Evolutionary conservation across 441 rosid genomes (phyloP), one percentile per base, ranked within the genome.

Genomic region (Isatis lusitanica): DNA sequence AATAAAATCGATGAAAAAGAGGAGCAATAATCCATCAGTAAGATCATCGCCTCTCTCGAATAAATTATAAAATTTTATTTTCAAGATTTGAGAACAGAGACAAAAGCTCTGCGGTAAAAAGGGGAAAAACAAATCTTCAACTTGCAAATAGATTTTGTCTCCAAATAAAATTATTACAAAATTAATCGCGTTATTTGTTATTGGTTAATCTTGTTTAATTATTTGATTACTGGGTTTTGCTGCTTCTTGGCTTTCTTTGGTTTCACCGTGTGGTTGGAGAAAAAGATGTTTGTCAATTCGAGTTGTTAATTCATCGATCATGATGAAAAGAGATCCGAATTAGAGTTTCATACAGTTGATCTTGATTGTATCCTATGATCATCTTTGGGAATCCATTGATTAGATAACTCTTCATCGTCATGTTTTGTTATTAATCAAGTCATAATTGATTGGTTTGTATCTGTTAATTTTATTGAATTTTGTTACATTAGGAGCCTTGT

Each of bases 401-500:
- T 2, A 9, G 9, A 35, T 17, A 2, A 10, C 12, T 17, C 63
- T 36, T 51, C 9, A 66, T 65, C 33, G 16, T 31, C 10, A 2
- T 66, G 13, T 35, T 50, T 64, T 52, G 11, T n/a, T 51, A 51
- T n/a, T 55, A 38, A 31, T n/a, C 39, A 55, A 30, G 16, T 16
- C 39, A n/a, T 9, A 33, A 17, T 44, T 6, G 16, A 58, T 66
- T 8, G 0, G n/a, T 43, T 21, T 47, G 3, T 36, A 58, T 36
- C 44, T 35, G 38, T 5, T 31, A 36, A 17, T 36, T 28, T 35
- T 35, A n/a, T 64, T 24, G 1, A 26, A 30, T 28, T 10, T 18
- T 58, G 55, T 26, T 50, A 64, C 46, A 24, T 33, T 33, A 77
- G 68, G 72, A 68, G 16, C 56, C 71, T 60, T 82, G 87, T 60